Percentiles rank a stretch among this genome's conserved stretches.
These are phyloP conservation scores for Endotrypanum monterogeii DNA, from an alignment of 208 protist species.

Conservation along the genomic window DNA sequence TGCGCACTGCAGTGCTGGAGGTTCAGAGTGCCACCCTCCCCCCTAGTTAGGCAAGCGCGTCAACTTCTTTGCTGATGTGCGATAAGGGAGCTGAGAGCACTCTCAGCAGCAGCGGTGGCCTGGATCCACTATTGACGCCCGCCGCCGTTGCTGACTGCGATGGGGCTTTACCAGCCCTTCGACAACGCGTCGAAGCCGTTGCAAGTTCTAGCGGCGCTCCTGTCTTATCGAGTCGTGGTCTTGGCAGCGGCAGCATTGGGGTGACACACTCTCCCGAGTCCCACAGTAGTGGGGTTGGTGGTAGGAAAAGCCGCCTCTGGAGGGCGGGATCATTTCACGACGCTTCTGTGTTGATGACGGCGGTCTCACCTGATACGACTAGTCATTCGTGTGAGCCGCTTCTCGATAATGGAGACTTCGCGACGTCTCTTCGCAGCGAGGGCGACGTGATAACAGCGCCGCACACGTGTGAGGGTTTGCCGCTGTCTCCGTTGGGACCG, in stretches of 20 bases:
- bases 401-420: not conserved
- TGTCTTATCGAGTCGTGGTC: not conserved
- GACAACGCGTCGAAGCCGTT: not conserved
- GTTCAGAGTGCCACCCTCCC: not conserved
- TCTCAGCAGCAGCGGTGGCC: not conserved
- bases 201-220: not conserved
- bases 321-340: not conserved
- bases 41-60: not conserved
- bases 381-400: not conserved
- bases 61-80: not conserved
- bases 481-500: not conserved
- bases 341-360: not conserved
- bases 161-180: not conserved
- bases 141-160: not conserved
- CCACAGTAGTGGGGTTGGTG: not conserved
- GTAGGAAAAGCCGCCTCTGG: conserved; percentile 3
- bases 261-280: not conserved
- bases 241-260: not conserved
- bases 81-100: not conserved
- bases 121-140: not conserved
- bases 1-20: not conserved
- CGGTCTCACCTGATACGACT: not conserved
- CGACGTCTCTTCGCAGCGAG: not conserved
- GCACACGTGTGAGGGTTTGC: not conserved
- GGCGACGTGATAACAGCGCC: not conserved